Percentiles rank a stretch among this genome's conserved stretches.
Evolutionary conservation across 169 alveolate genomes (phyloP).

Genomic region (Babesia ovata): DNA sequence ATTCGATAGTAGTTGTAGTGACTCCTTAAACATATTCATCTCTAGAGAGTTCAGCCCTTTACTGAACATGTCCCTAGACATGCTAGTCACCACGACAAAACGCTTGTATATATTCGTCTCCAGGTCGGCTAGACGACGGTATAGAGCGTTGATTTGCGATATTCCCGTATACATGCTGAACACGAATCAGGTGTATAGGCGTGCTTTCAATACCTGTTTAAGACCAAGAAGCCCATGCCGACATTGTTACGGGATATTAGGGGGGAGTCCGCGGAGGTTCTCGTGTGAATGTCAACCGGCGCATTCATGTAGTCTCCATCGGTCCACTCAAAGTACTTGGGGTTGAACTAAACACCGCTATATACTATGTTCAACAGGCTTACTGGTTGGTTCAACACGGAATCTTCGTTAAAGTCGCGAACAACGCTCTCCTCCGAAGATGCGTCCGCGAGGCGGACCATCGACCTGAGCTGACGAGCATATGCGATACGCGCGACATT

Average conservation of each 20-base stretch:
- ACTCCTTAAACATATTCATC: slow-evolving; percentile 58
- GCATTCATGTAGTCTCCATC: slow-evolving; percentile 57
- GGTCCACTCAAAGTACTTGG: slow-evolving; percentile 48
- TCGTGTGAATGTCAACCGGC: slow-evolving; percentile 58
- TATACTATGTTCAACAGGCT: background rate
- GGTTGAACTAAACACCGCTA: slow-evolving; percentile 26
- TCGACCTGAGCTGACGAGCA: background rate
- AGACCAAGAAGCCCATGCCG: slow-evolving; percentile 64
- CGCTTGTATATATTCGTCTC: slow-evolving; percentile 76
- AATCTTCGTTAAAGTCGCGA: slow-evolving; percentile 28
- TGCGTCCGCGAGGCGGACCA: background rate
- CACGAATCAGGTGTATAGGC: background rate
- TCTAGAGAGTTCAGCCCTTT: slow-evolving; percentile 57
- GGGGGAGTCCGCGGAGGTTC: slow-evolving; percentile 49
- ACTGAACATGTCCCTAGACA: slow-evolving; percentile 62
- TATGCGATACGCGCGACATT: background rate
- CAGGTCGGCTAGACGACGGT: slow-evolving; percentile 66
- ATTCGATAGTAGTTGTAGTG: slow-evolving; percentile 55
- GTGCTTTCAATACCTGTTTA: slow-evolving; percentile 49
- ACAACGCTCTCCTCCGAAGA: background rate
- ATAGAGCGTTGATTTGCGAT: slow-evolving; percentile 56
- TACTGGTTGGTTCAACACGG: slow-evolving; percentile 48
- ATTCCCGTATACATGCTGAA: slow-evolving; percentile 55
- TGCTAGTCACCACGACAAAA: slow-evolving; percentile 68
- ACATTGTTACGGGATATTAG: slow-evolving; percentile 49